phyloP scores from a whole-genome alignment of 2,329 filamentous ascomycete species.

The Pyrenochaeta sp. region DNA sequence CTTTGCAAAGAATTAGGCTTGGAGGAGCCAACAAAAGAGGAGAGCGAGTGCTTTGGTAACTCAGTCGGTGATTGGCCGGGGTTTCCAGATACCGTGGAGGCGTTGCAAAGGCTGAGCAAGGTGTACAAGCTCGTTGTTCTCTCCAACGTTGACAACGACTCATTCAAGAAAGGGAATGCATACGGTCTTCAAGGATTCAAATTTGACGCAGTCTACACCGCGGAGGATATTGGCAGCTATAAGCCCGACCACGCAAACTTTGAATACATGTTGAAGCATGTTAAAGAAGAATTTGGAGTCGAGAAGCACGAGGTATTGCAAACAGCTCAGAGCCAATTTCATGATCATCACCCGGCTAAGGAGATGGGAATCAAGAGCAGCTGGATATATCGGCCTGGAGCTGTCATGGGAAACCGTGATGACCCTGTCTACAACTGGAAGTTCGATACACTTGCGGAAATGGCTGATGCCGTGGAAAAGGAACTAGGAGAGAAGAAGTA shows the following conservation, averaged over 20 bases:
- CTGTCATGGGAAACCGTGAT: slow-evolving; percentile 54
- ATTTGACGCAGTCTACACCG: slow-evolving; percentile 73
- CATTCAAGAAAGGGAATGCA: slow-evolving; percentile 58
- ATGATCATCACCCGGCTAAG: slow-evolving; percentile 72
- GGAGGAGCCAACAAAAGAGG: slow-evolving; percentile 47
- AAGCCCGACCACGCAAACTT: slow-evolving; percentile 74
- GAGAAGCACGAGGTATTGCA: slow-evolving; percentile 67
- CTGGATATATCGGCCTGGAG: slow-evolving; percentile 68
- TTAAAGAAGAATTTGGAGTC: slow-evolving; percentile 63
- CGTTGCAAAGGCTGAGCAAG: slow-evolving; percentile 57
- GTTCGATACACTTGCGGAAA: slow-evolving; percentile 65
- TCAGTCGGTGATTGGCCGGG: slow-evolving; percentile 63
- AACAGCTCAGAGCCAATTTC: slow-evolving; percentile 71
- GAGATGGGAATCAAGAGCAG: slow-evolving; percentile 66
- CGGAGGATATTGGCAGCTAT: slow-evolving; percentile 74
- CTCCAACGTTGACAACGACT: slow-evolving; percentile 65
- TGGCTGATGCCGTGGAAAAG: slow-evolving; percentile 64
- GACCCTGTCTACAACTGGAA: slow-evolving; percentile 58
- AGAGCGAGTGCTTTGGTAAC: slow-evolving; percentile 58
- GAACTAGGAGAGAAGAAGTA: slow-evolving; percentile 24
- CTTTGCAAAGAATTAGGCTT: slow-evolving; percentile 57
- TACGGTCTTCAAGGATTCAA: slow-evolving; percentile 60
- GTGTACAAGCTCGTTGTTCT: slow-evolving; percentile 67
- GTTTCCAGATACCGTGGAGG: slow-evolving; percentile 65
- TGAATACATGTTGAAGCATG: slow-evolving; percentile 65